Conservation (phyloP, 2,329 filamentous ascomycete species). For the Beauveria brongniartii region DNA sequence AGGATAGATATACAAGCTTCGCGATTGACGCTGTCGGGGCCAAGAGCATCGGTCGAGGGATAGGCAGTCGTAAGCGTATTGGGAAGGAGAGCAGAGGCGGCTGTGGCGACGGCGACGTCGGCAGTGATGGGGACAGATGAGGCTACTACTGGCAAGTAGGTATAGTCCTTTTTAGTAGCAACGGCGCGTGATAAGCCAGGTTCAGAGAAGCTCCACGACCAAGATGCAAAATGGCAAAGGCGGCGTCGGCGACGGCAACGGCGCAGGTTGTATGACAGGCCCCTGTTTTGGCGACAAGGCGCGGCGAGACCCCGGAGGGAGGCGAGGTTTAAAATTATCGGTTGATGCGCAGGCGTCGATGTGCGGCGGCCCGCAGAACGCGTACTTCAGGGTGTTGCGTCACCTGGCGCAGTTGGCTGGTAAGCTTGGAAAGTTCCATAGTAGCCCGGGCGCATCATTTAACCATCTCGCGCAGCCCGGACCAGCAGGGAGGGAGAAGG, state of each 20-base stretch:
- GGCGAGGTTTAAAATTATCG: conserved; percentile 11
- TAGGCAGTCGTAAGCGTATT: conserved; percentile 3
- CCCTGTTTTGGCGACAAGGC: conserved; percentile 17
- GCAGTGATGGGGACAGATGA: not conserved
- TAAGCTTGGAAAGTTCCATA: conserved; percentile 3
- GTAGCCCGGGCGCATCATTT: not conserved
- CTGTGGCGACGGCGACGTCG: not conserved
- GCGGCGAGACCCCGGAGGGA: conserved; percentile 16
- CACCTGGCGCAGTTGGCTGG: not conserved
- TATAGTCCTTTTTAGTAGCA: not conserved
- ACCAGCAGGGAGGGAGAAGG: not conserved
- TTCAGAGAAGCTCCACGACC: conserved; percentile 1
- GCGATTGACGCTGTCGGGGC: conserved; percentile 25
- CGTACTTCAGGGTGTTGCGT: conserved; percentile 1
- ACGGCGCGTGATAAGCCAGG: not conserved
- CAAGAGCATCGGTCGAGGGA: conserved; percentile 3
- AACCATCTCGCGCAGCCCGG: conserved; percentile 1
- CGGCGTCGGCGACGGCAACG: conserved; percentile 5
- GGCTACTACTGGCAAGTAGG: not conserved
- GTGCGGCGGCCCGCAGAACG: conserved; percentile 5
- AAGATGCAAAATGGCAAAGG: conserved; percentile 11
- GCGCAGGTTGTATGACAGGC: not conserved
- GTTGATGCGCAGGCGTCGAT: conserved; percentile 2
- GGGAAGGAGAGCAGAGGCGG: conserved; percentile 14
- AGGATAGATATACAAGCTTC: conserved; percentile 46